These are phyloP conservation scores for Lachnellula arida DNA, from an alignment of 2,329 filamentous ascomycete genomes.

Conservation along the genomic window DNA sequence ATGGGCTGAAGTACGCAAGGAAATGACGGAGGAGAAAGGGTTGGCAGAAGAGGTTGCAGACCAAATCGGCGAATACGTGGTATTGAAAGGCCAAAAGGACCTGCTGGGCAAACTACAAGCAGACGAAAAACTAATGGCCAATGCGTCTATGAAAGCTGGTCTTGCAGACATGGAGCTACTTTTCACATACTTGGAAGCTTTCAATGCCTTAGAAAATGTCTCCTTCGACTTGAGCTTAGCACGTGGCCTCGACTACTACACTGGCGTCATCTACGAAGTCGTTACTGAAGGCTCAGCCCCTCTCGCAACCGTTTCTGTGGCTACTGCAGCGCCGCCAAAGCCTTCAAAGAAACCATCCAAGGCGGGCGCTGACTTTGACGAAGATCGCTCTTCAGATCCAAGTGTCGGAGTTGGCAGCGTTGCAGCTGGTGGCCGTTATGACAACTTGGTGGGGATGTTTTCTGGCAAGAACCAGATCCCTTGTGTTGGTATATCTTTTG, in stretches of 20 bases:
- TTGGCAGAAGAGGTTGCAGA: conserved; percentile 73
- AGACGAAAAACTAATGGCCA: conserved; percentile 64
- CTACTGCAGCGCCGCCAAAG: conserved; percentile 36
- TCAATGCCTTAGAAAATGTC: conserved; percentile 65
- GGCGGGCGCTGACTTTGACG: conserved; percentile 46
- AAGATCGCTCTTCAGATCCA: conserved; percentile 73
- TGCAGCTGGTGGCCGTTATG: conserved; percentile 86
- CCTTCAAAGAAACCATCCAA: conserved; percentile 40
- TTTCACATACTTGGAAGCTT: conserved; percentile 76
- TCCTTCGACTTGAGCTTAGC: conserved; percentile 90
- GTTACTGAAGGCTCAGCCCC: conserved; percentile 68
- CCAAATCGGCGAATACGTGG: conserved; percentile 81
- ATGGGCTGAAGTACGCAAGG: conserved; percentile 83
- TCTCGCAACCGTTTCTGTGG: conserved; percentile 33
- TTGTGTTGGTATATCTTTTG: conserved; percentile 89
- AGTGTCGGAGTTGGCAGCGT: conserved; percentile 80
- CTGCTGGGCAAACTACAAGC: conserved; percentile 65
- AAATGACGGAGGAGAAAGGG: conserved; percentile 92
- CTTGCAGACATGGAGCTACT: conserved; percentile 76
- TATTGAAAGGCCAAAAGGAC: conserved; percentile 68
- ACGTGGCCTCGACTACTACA: conserved; percentile 84
- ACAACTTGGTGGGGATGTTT: conserved; percentile 93
- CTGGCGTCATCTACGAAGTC: conserved; percentile 71
- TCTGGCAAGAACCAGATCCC: conserved; percentile 78
- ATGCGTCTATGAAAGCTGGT: conserved; percentile 72